Percentiles rank a stretch among this genome's conserved stretches.
Evolutionary conservation across 2,329 filamentous ascomycete species (phyloP).

Genomic region (Nigrospora oryzae): DNA sequence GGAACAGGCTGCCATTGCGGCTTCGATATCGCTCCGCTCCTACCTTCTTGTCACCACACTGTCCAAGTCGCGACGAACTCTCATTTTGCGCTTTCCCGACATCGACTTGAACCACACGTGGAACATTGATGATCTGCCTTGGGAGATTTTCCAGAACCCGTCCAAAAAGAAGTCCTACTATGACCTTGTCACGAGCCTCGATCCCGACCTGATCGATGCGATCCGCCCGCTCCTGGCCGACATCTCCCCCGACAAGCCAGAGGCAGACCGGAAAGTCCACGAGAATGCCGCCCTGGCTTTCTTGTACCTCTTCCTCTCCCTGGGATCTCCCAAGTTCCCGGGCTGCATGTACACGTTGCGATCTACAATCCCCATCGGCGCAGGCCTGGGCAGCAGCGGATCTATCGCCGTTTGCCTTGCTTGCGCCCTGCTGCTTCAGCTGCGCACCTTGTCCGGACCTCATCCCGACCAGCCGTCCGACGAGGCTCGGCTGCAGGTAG

Average conservation of each 20-base stretch:
- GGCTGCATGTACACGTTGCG: slow-evolving; percentile 84
- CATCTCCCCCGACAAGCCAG: slow-evolving; percentile 59
- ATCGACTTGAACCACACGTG: slow-evolving; percentile 85
- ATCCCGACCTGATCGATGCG: slow-evolving; percentile 71
- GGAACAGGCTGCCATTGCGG: slow-evolving; percentile 75
- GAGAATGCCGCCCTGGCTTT: slow-evolving; percentile 75
- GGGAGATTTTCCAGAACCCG: slow-evolving; percentile 70
- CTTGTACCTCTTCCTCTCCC: slow-evolving; percentile 84
- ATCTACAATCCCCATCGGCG: slow-evolving; percentile 87
- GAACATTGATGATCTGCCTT: slow-evolving; percentile 88
- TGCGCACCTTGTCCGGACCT: slow-evolving; percentile 79
- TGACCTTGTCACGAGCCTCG: slow-evolving; percentile 75
- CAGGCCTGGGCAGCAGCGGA: slow-evolving; percentile 87
- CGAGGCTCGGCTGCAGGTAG: slow-evolving; percentile 83
- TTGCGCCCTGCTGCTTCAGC: slow-evolving; percentile 76
- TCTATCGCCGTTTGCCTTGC: slow-evolving; percentile 87
- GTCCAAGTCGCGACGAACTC: slow-evolving; percentile 82
- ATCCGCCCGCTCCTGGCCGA: slow-evolving; percentile 69
- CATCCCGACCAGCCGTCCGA: slow-evolving; percentile 84
- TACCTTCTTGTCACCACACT: slow-evolving; percentile 94
- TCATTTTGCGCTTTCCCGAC: slow-evolving; percentile 84
- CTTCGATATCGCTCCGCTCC: slow-evolving; percentile 87
- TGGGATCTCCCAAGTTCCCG: slow-evolving; percentile 71
- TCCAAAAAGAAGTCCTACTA: slow-evolving; percentile 94
- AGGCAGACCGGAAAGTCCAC: slow-evolving; percentile 75